Evolutionary conservation across 352 stramenopile genomes (phyloP), one percentile per base, ranked within the genome.

Genomic region (Phytophthora agathidicida): DNA sequence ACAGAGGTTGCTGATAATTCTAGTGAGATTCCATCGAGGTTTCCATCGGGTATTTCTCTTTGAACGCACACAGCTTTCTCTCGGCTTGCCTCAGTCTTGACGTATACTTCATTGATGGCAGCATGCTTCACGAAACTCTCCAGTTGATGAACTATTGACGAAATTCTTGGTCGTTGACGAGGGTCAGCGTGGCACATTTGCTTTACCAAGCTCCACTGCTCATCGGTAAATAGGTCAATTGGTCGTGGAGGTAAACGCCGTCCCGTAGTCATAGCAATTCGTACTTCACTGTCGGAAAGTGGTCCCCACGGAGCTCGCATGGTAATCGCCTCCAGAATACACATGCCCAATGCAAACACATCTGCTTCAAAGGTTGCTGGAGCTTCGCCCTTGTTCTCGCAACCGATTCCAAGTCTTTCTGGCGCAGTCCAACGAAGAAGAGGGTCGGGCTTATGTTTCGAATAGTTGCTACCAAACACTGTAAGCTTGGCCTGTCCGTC

Each of bases 271-370:
- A 49, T 45, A 6, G 38, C 26, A 28, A 11, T 11, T 6, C 31
- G 31, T 1, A 65, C 30, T 13, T 60, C 44, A 19, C 17, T 37
- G 4, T 64, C 46, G 37, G 39, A 13, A 14, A 62, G 5, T 3
- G 41, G 32, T 45, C 62, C 50, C 43, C 43, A 56, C 7, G 36
- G 50, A 3, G 43, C 36, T 39, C 22, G n/a, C 50, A 61, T 41
- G 6, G 45, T 55, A 8, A 67, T 16, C 11, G 62, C 47, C 27
- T 65, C 58, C 13, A 71, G 32, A 42, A 65, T 48, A 28, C 38
- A 54, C 46, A 65, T 53, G 7, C 56, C 56, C 13, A 65, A n/a
- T 13, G 23, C 56, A 16, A 54, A 65, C 19, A 65, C 49, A 24
- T 65, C 38, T 11, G 54, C 7, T 46, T 57, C 44, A 44, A 50